A percentile compares a stretch with the other conserved stretches of the same genome.
Conservation (phyloP, 768 basidiomycete genomes). For the Gymnopilus junonius region DNA sequence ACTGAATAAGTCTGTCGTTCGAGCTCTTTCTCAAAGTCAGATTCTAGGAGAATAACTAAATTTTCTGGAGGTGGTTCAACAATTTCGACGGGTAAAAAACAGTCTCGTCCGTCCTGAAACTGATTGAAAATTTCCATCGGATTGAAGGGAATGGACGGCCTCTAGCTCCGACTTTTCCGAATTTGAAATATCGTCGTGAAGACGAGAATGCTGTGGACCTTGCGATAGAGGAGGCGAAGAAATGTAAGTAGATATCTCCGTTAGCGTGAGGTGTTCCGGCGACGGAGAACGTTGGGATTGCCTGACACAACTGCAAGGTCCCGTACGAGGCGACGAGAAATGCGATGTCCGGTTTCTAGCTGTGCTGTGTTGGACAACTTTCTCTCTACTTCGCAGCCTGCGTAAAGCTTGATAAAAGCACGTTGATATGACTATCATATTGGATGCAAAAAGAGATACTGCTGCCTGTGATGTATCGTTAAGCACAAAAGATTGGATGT, state of each 20-base stretch:
- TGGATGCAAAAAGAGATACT: neutral
- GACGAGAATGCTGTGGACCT: neutral
- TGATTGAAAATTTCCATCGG: no score
- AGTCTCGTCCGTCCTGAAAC: no score
- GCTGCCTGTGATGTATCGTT: neutral
- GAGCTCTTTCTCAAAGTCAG: no score
- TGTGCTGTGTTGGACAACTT: neutral
- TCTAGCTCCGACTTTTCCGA: neutral
- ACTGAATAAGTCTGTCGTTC: no score
- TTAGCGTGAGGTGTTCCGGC: neutral
- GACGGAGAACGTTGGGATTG: neutral
- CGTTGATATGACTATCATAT: conserved; percentile 1
- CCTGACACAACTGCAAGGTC: neutral
- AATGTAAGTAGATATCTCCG: neutral
- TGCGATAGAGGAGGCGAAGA: neutral
- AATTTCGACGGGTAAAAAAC: no score
- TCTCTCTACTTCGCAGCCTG: neutral
- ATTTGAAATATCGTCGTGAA: neutral
- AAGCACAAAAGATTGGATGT: neutral
- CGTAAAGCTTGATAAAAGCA: neutral
- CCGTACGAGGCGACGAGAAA: neutral
- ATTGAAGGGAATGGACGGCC: no score
- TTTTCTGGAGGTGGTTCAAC: no score
- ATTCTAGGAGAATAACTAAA: no score
- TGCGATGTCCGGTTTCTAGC: neutral